phyloP scores from a whole-genome alignment of 2,329 filamentous ascomycete genomes.

The Ophiocordyceps sinensis region DNA sequence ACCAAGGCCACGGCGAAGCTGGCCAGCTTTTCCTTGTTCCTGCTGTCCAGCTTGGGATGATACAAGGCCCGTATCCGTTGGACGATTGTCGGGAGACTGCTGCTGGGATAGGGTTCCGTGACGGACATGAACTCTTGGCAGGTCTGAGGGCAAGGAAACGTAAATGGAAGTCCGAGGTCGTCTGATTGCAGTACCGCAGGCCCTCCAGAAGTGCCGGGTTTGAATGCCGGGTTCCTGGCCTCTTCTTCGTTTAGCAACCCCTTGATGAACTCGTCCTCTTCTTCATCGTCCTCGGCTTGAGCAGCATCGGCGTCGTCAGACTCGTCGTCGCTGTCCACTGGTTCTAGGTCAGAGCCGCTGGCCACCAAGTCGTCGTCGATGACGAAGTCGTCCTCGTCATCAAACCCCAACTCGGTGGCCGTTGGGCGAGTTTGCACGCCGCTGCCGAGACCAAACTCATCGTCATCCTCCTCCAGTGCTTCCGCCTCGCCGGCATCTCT shows the following conservation, averaged over 20 bases:
- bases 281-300: slow-evolving; percentile 18
- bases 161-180: slow-evolving; percentile 56
- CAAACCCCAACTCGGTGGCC: slow-evolving; percentile 54
- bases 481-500: slow-evolving; percentile 18
- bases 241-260: slow-evolving; percentile 49
- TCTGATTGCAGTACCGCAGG: slow-evolving; percentile 22
- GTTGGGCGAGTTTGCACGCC: slow-evolving; percentile 44
- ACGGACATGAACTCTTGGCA: slow-evolving; percentile 61
- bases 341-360: slow-evolving; percentile 58
- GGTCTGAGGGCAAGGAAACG: slow-evolving; percentile 70
- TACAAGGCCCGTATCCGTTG: slow-evolving; percentile 87
- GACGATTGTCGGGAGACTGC: slow-evolving; percentile 62
- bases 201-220: slow-evolving; percentile 27
- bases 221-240: slow-evolving; percentile 36
- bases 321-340: slow-evolving; percentile 37
- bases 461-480: slow-evolving; percentile 25
- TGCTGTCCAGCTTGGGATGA: slow-evolving; percentile 69
- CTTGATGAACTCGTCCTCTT: slow-evolving; percentile 59
- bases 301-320: slow-evolving; percentile 27
- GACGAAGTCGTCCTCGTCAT: slow-evolving; percentile 89
- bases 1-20: slow-evolving; percentile 53
- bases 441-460: slow-evolving; percentile 43
- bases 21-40: slow-evolving; percentile 72
- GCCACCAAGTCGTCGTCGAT: slow-evolving; percentile 83
- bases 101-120: slow-evolving; percentile 42